Evolutionary conservation across 805 yeast genomes (phyloP).

Genomic region (Myxozyma melibiosi): DNA sequence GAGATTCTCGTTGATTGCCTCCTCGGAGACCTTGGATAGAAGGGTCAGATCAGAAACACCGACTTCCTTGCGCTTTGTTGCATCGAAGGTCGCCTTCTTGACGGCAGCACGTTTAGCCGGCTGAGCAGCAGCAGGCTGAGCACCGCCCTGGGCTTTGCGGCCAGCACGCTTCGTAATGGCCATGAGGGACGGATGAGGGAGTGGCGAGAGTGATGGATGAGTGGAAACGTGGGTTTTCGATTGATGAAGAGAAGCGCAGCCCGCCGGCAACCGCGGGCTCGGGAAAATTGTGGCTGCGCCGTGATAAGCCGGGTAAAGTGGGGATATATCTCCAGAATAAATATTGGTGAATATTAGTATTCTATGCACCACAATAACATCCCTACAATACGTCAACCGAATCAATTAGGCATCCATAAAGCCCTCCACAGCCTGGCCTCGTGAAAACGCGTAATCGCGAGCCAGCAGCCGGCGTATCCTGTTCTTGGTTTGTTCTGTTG

Average conservation of each 20-base stretch:
- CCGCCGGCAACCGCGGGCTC: not conserved
- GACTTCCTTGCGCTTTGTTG: constrained; percentile 90
- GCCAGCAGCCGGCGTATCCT: no score
- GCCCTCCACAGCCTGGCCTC: no score
- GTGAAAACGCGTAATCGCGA: no score
- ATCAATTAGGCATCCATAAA: no score
- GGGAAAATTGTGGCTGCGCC: constrained; percentile 10
- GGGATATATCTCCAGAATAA: no score
- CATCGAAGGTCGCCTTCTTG: constrained; percentile 82
- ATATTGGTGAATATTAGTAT: no score
- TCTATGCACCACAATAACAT: no score
- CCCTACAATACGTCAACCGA: no score
- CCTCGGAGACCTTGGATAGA: constrained; percentile 84
- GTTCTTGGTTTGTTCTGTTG: no score
- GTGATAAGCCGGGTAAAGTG: constrained; percentile 3
- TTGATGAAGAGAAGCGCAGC: not conserved
- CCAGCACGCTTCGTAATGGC: constrained; percentile 37
- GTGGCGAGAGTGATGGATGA: not conserved
- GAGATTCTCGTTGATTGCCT: constrained; percentile 87
- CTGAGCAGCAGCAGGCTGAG: constrained; percentile 38
- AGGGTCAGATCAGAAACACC: constrained; percentile 95
- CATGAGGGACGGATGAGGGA: constrained; percentile 15
- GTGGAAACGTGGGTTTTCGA: no score
- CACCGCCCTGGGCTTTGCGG: constrained; percentile 28
- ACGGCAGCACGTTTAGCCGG: constrained; percentile 52